Evolutionary conservation across 2,329 filamentous ascomycete species (phyloP).

Genomic region (Dactylellina parvicollis): DNA sequence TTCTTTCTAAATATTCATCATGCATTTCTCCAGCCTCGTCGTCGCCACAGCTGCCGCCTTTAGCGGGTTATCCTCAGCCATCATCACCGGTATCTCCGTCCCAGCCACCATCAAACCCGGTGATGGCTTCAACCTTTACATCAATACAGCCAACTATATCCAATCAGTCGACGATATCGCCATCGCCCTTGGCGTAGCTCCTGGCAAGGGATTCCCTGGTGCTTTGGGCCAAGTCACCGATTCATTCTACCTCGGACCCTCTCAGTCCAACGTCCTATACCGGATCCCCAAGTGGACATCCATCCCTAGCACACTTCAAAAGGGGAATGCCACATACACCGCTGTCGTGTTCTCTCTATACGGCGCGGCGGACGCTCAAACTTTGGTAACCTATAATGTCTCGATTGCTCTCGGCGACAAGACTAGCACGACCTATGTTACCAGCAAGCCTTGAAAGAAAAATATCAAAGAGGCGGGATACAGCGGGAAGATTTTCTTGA

Average conservation of each 20-base stretch:
- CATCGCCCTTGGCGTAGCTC: slow-evolving; percentile 52
- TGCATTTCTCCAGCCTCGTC: slow-evolving; percentile 41
- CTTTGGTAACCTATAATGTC: slow-evolving; percentile 37
- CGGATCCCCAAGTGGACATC: slow-evolving; percentile 33
- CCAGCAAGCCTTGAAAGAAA: slow-evolving; percentile 31
- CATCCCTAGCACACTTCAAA: slow-evolving; percentile 15
- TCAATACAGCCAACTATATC: slow-evolving; percentile 55
- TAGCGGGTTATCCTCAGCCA: slow-evolving; percentile 50
- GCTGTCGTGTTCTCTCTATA: slow-evolving; percentile 34
- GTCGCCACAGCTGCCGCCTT: slow-evolving; percentile 19
- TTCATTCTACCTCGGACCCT: slow-evolving; percentile 55
- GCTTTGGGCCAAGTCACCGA: slow-evolving; percentile 51
- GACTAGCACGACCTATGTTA: slow-evolving; percentile 41
- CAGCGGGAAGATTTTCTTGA: not conserved
- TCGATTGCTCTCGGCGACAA: slow-evolving; percentile 32
- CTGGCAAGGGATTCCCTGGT: slow-evolving; percentile 41
- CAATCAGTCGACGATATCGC: slow-evolving; percentile 56
- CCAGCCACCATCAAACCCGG: slow-evolving; percentile 55
- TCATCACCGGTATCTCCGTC: slow-evolving; percentile 56
- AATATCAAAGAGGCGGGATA: not conserved
- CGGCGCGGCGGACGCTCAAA: slow-evolving; percentile 30
- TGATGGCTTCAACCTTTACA: slow-evolving; percentile 55
- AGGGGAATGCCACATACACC: slow-evolving; percentile 32
- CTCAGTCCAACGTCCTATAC: slow-evolving; percentile 39
- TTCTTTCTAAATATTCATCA: slow-evolving; percentile 3